A percentile compares a stretch with the other conserved stretches of the same genome.
These are phyloP conservation scores for Alliaria petiolata DNA, from an alignment of 345 rosid genomes.

Conservation along the genomic window DNA sequence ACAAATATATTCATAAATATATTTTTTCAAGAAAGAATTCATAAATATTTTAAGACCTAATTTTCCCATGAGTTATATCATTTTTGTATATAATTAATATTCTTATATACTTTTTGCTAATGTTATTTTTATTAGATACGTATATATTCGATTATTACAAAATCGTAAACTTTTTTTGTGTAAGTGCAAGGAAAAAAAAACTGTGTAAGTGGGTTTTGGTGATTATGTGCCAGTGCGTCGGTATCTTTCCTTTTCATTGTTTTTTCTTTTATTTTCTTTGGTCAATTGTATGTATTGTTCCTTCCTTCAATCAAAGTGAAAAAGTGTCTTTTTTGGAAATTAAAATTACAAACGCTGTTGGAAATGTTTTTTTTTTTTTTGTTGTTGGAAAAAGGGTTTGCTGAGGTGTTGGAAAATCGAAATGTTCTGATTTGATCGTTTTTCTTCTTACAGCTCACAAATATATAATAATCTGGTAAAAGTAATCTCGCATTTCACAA, in stretches of 20 bases:
- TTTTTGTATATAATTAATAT: background rate
- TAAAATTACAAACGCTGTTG: background rate
- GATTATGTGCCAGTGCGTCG: slow-evolving; percentile 30
- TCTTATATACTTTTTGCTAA: background rate
- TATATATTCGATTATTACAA: background rate
- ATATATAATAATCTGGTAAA: background rate
- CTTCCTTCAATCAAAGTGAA: background rate
- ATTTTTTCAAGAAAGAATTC: no score
- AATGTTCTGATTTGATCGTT: background rate
- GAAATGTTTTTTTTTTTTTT: background rate
- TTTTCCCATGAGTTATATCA: background rate
- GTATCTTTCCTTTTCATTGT: slow-evolving; percentile 29
- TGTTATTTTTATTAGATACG: background rate
- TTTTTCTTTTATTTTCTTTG: background rate
- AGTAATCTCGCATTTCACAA: background rate
- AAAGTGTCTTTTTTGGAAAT: background rate
- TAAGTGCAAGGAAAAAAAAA: background rate
- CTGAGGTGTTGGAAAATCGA: no score
- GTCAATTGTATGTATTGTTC: background rate
- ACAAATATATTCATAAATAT: background rate
- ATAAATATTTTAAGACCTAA: background rate
- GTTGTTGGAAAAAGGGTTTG: no score
- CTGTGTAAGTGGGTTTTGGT: slow-evolving; percentile 28
- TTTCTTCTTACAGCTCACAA: slow-evolving; percentile 2
- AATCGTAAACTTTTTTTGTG: background rate